Evolutionary conservation across 441 rosid species (phyloP), one percentile per base, ranked within the genome.

Genomic region (Pelargonium hybrid): DNA sequence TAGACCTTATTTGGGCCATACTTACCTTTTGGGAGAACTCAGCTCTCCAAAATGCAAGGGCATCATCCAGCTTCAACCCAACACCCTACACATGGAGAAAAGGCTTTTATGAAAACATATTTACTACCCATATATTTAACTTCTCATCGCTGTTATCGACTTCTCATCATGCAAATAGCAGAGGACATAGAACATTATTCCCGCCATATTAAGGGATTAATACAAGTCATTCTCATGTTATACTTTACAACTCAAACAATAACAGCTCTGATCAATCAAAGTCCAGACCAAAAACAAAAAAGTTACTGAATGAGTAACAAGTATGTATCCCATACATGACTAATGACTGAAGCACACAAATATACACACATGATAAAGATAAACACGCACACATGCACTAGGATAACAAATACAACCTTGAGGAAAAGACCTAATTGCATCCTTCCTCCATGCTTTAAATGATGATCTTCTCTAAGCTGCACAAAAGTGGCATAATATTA

Each of bases 391-490:
- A 56, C 63, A 7, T 59, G 65, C 50, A 45, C 13, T 8, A 7
- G n/a, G 37, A n/a, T 61, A 23, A 61, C 17, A 25, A 23, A 11
- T 63, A 71, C 68, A 82, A 92, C 99, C 93, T 94, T 92, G 67
- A 94, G 84, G 73, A 89, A 94, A 10, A 90, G 97, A 71, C 98
- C 99, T 71, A 94, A 79, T 77, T 93, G 97, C 96, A 93, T 90
- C 84, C 97, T 87, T 67, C 97, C 98, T 71, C 95, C 95, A 73
- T 94, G 97, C 86, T 94, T 92, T 62, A 94, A 78, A 85, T 91
- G 97, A 74, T 93, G 99, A 79, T 94, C 97, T 75, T 90, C 98
- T 84, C 85, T 86, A 43, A 94, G 87, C 98, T 90, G 89, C 80
- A 73, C 65, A 62, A 0, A 9, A 2, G 31, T 57, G 64, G n/a